Percentiles rank a stretch among this genome's conserved stretches.
phyloP scores from a whole-genome alignment of 2,329 filamentous ascomycete species.

The Clarireedia monteithiana region DNA sequence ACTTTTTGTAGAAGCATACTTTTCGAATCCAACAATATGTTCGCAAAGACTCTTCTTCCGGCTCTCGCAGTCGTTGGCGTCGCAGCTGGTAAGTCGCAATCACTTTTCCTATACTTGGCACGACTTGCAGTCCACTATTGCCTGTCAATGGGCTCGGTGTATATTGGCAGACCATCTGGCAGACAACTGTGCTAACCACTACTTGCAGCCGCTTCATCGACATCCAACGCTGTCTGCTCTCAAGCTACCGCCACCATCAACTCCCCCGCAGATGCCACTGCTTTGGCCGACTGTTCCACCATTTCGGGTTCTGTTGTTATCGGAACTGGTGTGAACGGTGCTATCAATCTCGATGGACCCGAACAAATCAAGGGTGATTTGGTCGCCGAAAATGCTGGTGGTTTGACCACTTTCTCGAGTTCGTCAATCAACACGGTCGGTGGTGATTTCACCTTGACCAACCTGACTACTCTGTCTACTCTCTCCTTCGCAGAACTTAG shows the following conservation, averaged over 20 bases:
- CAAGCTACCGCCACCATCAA: conserved; percentile 26
- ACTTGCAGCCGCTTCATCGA: neutral
- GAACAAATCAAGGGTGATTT: conserved; percentile 49
- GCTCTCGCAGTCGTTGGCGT: conserved; percentile 8
- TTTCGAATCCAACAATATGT: conserved; percentile 3
- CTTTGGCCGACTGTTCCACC: conserved; percentile 23
- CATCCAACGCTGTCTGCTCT: conserved; percentile 18
- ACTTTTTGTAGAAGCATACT: conserved; percentile 8
- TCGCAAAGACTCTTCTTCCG: conserved; percentile 4
- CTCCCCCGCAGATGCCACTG: conserved; percentile 25
- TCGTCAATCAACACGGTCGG: conserved; percentile 56
- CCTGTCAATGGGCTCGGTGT: neutral
- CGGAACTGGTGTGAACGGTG: conserved; percentile 22
- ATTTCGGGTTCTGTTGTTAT: conserved; percentile 30
- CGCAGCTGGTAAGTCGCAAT: conserved; percentile 4
- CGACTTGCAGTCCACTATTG: too few relatives aligned
- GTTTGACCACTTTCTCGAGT: conserved; percentile 57
- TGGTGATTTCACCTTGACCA: conserved; percentile 61
- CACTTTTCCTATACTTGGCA: too few relatives aligned
- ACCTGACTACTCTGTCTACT: conserved; percentile 59
- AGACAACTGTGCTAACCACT: neutral
- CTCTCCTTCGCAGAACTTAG: conserved; percentile 60
- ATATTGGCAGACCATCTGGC: neutral
- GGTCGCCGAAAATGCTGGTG: conserved; percentile 50
- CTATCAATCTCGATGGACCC: conserved; percentile 53